Base-by-base conservation (phyloP, 2,329 filamentous ascomycete species). In the Anthostomella pinea region DNA sequence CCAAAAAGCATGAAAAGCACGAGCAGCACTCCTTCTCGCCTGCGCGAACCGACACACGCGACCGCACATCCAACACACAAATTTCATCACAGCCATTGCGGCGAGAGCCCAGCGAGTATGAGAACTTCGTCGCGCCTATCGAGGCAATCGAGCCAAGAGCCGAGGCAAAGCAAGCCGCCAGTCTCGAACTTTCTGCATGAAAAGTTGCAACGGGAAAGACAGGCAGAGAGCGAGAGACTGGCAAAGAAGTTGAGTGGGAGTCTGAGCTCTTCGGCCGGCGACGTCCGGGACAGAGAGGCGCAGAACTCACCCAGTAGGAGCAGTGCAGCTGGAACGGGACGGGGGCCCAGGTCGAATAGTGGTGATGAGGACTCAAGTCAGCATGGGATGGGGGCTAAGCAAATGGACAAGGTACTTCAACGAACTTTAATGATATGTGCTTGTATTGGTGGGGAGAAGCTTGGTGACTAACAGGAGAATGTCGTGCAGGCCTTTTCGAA, bases 401-500 rank as follows among this genome's bases (percentile, higher is more conserved):
- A 85, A 49, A 80, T 83, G 67, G 82, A 87, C 57, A 69, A 79
- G 64, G 78, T 81, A 61, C n/a, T n/a, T n/a, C n/a, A n/a, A n/a
- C n/a, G n/a, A n/a, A n/a, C n/a, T n/a, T n/a, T n/a, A n/a, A n/a
- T n/a, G n/a, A 43, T 14, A 35, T 29, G 20, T 28, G 11, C 36
- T 35, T 26, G 21, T 22, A 22, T 22, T 7, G 21, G 21, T 7
- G 7, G 21, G 7, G 7, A 11, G 11, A 7, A 22, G 21, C 21
- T 14, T 14, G n/a, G 10, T 24, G 25, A 38, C 39, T 48, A 14
- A 48, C 28, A 45, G 27, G 10, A 35, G 13, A 32, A 36, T 50
- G 23, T 26, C 30, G 27, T 3, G 23, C 31, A 84, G 73, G 77
- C 81, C 35, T 64, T 87, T 34, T 84, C 83, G 4, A 81, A 70